These are phyloP conservation scores for Solanum hybrid DNA, from an alignment of 305 asterid genomes.

Conservation along the genomic window DNA sequence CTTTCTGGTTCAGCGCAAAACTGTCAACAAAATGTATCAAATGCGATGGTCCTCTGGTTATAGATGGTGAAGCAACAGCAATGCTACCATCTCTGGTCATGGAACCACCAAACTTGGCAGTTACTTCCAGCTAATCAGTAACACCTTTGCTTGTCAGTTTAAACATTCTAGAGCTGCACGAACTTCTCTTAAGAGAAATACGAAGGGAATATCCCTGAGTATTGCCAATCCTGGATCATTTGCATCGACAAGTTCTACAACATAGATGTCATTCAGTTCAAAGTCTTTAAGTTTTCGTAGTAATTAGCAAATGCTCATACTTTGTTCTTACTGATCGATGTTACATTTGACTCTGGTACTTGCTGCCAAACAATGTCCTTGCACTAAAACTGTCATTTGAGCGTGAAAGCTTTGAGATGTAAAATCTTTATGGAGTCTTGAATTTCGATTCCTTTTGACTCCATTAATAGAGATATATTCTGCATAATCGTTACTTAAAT, in stretches of 20 bases:
- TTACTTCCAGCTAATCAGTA: background rate
- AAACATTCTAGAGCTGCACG: background rate
- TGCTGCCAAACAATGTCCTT: background rate
- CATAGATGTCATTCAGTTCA: background rate
- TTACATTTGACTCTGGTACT: background rate
- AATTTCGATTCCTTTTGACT: background rate
- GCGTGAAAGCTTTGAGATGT: background rate
- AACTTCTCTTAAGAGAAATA: background rate
- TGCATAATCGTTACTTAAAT: background rate
- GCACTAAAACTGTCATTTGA: background rate
- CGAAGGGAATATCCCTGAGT: background rate
- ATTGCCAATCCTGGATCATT: background rate
- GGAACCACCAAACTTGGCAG: conserved; percentile 6
- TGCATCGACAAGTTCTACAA: background rate
- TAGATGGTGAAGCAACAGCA: conserved; percentile 53
- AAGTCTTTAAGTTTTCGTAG: background rate
- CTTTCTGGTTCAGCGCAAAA: conserved; percentile 29
- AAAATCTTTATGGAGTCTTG: background rate
- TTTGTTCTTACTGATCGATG: background rate
- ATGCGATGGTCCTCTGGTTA: conserved; percentile 23
- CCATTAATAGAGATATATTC: background rate
- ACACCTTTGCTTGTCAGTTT: background rate
- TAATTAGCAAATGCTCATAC: background rate
- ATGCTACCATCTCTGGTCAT: conserved; percentile 28
- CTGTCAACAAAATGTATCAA: conserved; percentile 43